Percentiles rank a stretch among this genome's conserved stretches.
phyloP scores from a whole-genome alignment of 495 filamentous ascomycete species.

The Aspergillus mulundensis region DNA sequence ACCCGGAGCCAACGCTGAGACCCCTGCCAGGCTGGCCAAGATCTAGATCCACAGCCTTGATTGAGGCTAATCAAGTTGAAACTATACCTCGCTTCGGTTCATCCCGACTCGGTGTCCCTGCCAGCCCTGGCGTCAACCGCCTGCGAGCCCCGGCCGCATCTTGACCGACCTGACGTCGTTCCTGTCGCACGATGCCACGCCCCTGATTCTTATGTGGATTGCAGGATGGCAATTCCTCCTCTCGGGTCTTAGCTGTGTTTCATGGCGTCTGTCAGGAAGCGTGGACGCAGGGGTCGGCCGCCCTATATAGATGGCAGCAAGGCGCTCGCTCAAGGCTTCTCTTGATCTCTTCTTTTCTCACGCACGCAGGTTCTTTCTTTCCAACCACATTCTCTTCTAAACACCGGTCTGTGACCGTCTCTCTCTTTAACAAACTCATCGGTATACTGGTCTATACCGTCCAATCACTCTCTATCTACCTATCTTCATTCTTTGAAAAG shows the following conservation, averaged over 20 bases:
- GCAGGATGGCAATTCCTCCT: constrained; percentile 3
- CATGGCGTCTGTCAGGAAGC: not conserved
- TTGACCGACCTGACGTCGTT: not conserved
- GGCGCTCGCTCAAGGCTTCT: constrained; percentile 2
- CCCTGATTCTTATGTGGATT: constrained; percentile 9
- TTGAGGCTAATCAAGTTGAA: constrained; percentile 23
- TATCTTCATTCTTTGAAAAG: not conserved
- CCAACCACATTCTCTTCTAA: constrained; percentile 23
- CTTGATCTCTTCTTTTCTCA: constrained; percentile 19
- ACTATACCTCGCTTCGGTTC: constrained; percentile 14
- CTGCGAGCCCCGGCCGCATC: not conserved
- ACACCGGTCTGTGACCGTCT: constrained; percentile 34
- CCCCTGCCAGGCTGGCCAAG: constrained; percentile 5
- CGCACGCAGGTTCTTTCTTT: constrained; percentile 23
- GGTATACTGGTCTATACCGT: constrained; percentile 34
- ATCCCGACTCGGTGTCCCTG: constrained; percentile 1
- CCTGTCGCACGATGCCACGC: constrained; percentile 14
- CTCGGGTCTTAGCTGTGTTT: not conserved
- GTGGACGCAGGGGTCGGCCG: not conserved
- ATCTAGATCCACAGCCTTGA: constrained; percentile 3
- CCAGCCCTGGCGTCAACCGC: not conserved
- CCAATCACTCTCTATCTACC: constrained; percentile 17
- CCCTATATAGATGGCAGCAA: constrained; percentile 13
- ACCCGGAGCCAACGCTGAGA: not conserved
- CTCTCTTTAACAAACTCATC: constrained; percentile 22